Conservation (phyloP, 352 stramenopile genomes). For the Phytophthora pinifolia region DNA sequence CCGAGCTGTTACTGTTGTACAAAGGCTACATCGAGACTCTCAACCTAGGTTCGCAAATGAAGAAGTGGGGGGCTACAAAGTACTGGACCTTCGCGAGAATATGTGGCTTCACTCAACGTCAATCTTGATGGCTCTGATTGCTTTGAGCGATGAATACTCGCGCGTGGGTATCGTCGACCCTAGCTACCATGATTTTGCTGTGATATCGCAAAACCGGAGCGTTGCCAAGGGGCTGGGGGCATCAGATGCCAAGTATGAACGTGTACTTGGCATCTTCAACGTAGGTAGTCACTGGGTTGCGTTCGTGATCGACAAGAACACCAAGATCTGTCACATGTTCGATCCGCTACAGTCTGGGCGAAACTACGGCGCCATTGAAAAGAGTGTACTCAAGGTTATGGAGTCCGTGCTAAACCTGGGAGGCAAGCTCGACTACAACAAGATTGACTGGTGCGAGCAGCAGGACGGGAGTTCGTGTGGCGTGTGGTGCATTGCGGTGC, state of each 20-base stretch:
- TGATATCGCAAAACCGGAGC: background rate
- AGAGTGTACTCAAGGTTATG: no score
- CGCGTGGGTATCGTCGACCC: background rate
- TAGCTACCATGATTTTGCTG: background rate
- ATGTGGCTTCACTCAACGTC: background rate
- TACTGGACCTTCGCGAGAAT: slow-evolving; percentile 6
- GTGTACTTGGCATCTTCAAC: background rate
- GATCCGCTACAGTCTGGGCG: background rate
- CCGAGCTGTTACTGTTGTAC: background rate
- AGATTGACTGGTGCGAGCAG: no score
- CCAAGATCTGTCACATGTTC: background rate
- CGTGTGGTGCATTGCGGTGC: background rate
- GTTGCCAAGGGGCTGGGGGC: background rate
- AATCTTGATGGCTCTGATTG: background rate
- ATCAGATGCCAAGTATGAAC: background rate
- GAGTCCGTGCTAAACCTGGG: no score
- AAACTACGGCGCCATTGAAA: background rate
- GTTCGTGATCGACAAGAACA: background rate
- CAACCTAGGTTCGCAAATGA: background rate
- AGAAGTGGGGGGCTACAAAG: background rate
- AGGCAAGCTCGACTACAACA: no score
- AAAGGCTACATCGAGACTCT: background rate
- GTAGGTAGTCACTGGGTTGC: background rate
- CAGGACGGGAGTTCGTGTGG: no score
- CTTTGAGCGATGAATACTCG: background rate